These are phyloP conservation scores for Podospora australis DNA, from an alignment of 495 filamentous ascomycete species.

Conservation along the genomic window DNA sequence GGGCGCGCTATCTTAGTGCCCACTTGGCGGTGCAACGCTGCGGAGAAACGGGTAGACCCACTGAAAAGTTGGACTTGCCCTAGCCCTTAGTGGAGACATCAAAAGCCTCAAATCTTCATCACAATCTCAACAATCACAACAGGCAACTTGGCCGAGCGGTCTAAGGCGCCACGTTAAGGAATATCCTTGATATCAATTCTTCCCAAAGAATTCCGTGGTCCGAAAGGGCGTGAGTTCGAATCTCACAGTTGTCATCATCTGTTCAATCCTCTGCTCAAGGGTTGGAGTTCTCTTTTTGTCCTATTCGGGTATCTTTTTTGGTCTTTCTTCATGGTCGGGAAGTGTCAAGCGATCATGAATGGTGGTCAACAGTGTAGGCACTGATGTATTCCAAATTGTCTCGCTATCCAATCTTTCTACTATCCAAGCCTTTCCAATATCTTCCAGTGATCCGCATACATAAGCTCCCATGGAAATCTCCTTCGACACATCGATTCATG, in stretches of 20 bases:
- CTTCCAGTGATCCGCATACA: too few relatives aligned
- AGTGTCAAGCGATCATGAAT: too few relatives aligned
- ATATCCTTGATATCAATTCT: background rate
- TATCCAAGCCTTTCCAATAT: too few relatives aligned
- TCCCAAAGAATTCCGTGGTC: conserved; percentile 23
- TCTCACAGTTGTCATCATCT: conserved; percentile 34
- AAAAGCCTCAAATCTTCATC: background rate
- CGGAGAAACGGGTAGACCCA: background rate
- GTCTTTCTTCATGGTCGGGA: too few relatives aligned
- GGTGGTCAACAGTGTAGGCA: too few relatives aligned
- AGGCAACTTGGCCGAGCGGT: conserved; percentile 4
- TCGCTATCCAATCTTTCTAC: too few relatives aligned
- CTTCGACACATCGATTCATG: too few relatives aligned
- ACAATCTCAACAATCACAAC: background rate
- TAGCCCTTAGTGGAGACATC: background rate
- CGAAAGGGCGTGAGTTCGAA: conserved; percentile 36
- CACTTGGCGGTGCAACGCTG: background rate
- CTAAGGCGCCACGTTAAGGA: conserved; percentile 6
- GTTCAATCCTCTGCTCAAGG: too few relatives aligned
- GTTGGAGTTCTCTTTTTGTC: too few relatives aligned
- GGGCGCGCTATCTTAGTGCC: background rate
- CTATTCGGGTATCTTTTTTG: too few relatives aligned
- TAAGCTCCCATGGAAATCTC: too few relatives aligned
- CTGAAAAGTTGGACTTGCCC: background rate
- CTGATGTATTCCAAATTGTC: too few relatives aligned